A percentile compares a stretch with the other conserved stretches of the same genome.
These are phyloP conservation scores for Nicotiana otophora DNA, from an alignment of 257 asterid species.

Conservation along the genomic window DNA sequence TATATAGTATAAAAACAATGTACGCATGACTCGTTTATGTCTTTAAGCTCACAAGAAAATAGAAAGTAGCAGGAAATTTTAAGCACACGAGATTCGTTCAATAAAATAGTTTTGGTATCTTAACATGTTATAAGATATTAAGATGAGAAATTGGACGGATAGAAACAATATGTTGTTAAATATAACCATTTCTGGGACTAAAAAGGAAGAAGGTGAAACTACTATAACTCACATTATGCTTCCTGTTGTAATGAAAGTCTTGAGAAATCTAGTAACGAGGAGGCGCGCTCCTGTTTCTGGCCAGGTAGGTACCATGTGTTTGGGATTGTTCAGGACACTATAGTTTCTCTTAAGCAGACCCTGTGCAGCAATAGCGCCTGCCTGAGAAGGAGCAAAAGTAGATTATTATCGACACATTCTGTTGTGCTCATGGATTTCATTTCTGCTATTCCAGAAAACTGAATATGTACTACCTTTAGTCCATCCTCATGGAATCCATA, in stretches of 20 bases:
- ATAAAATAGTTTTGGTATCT: background rate
- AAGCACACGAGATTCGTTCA: background rate
- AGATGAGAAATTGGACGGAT: background rate
- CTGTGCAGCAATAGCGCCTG: slow-evolving; percentile 69
- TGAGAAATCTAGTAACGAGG: slow-evolving; percentile 61
- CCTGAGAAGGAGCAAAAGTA: slow-evolving; percentile 35
- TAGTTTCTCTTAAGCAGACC: slow-evolving; percentile 38
- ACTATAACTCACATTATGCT: slow-evolving; percentile 51
- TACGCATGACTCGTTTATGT: background rate
- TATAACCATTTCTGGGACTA: background rate
- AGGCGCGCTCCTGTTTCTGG: slow-evolving; percentile 71
- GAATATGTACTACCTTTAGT: slow-evolving; percentile 40
- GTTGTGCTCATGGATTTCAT: background rate
- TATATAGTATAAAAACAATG: background rate
- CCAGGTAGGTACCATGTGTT: slow-evolving; percentile 79
- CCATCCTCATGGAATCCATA: slow-evolving; percentile 84
- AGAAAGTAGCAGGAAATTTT: background rate
- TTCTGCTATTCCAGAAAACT: background rate
- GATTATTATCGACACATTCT: background rate
- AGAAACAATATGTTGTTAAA: background rate
- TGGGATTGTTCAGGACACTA: slow-evolving; percentile 40
- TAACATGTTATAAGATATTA: background rate
- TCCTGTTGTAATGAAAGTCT: slow-evolving; percentile 51
- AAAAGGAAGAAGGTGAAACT: background rate
- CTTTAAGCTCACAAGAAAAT: background rate